phyloP scores from a whole-genome alignment of 2,329 filamentous ascomycete species.

The Aciculosporium take region DNA sequence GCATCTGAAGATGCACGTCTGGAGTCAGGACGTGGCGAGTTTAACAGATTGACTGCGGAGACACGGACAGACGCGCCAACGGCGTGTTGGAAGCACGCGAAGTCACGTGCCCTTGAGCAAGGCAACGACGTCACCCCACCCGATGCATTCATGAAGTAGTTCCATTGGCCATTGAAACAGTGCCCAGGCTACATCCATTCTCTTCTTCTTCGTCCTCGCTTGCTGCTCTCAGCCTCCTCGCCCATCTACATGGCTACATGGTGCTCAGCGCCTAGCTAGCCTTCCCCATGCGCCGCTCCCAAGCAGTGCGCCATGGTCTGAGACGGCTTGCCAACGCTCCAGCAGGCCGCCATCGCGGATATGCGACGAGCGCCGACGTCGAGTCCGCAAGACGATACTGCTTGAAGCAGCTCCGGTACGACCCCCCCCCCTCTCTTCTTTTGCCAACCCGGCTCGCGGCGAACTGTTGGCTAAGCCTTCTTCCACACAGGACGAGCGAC shows the following conservation, averaged over 20 bases:
- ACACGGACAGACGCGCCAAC: conserved; percentile 28
- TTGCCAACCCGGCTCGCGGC: no score
- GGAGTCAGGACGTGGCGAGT: not conserved
- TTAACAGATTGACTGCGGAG: conserved; percentile 8
- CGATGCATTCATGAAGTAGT: no score
- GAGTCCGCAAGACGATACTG: conserved; percentile 41
- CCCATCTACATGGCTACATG: not conserved
- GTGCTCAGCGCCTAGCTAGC: not conserved
- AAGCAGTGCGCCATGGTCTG: conserved; percentile 23
- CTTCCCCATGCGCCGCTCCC: conserved; percentile 25
- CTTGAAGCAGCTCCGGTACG: conserved; percentile 37
- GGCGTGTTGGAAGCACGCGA: conserved; percentile 24
- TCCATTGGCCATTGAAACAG: no score
- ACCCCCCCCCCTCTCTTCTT: no score
- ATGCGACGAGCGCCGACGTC: conserved; percentile 37
- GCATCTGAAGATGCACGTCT: conserved; percentile 20
- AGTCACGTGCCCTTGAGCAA: conserved; percentile 16
- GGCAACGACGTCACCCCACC: conserved; percentile 12
- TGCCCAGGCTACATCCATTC: no score
- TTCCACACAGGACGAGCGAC: conserved; percentile 57
- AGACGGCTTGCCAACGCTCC: conserved; percentile 19
- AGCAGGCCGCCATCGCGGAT: conserved; percentile 22
- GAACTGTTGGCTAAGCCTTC: no score
- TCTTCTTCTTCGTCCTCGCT: not conserved
- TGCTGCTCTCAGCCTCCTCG: not conserved